Conservation (phyloP, 768 basidiomycete species). For the Suillus bovinus region DNA sequence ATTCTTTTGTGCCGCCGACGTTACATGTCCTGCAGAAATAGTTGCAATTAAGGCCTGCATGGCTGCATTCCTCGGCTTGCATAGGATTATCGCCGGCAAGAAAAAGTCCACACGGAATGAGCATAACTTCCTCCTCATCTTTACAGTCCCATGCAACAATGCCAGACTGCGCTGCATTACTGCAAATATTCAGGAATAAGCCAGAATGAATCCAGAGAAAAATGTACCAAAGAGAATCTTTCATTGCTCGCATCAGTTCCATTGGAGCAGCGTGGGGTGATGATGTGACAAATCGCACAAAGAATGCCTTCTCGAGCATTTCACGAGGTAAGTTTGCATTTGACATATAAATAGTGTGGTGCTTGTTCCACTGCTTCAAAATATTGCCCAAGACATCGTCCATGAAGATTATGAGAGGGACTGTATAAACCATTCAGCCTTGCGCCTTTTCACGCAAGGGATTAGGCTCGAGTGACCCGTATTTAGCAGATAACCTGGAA, state of each 20-base stretch:
- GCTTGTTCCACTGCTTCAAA: slow-evolving; percentile 41
- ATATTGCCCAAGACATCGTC: slow-evolving; percentile 38
- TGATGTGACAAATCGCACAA: slow-evolving; percentile 27
- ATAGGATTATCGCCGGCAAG: slow-evolving; percentile 35
- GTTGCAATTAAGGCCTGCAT: slow-evolving; percentile 34
- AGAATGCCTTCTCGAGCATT: slow-evolving; percentile 33
- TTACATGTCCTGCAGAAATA: slow-evolving; percentile 34
- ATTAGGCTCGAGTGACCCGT: slow-evolving; percentile 23
- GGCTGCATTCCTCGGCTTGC: slow-evolving; percentile 37
- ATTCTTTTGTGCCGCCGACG: slow-evolving; percentile 26
- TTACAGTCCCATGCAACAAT: slow-evolving; percentile 27
- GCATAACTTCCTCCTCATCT: slow-evolving; percentile 22
- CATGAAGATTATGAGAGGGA: slow-evolving; percentile 33
- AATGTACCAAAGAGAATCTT: too few relatives aligned
- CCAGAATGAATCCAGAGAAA: too few relatives aligned
- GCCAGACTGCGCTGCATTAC: too few relatives aligned
- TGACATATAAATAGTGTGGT: slow-evolving; percentile 34
- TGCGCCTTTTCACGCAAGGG: slow-evolving; percentile 15
- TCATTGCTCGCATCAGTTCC: slow-evolving; percentile 34
- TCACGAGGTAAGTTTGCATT: slow-evolving; percentile 31
- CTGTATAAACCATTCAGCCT: slow-evolving; percentile 21
- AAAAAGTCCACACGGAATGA: slow-evolving; percentile 25
- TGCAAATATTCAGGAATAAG: too few relatives aligned
- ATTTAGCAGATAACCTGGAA: too few relatives aligned
- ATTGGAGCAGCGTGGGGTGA: slow-evolving; percentile 37